Evolutionary conservation across 495 filamentous ascomycete genomes (phyloP).

Genomic region (Tetracladium setigerum): DNA sequence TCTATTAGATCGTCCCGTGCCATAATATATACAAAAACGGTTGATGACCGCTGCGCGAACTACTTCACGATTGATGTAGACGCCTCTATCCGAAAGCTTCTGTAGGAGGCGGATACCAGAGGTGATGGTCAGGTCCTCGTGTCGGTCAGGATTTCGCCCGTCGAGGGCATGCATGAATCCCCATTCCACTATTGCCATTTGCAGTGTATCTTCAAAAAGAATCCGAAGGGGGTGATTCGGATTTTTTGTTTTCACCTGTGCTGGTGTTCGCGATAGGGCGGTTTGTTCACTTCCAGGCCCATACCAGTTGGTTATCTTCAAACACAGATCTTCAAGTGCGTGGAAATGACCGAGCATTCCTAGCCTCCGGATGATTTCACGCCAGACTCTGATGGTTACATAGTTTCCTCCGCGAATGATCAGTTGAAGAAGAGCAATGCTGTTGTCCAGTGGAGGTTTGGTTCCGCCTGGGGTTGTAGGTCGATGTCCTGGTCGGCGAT

Average conservation of each 20-base stretch:
- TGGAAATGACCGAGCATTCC: constrained; percentile 36
- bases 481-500: constrained; percentile 5
- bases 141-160: background rate
- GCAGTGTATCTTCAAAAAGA: constrained; percentile 39
- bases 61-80: constrained; percentile 27
- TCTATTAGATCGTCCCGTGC: constrained; percentile 25
- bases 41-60: constrained; percentile 37
- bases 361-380: constrained; percentile 38
- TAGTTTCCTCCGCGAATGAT: constrained; percentile 25
- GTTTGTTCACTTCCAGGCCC: constrained; percentile 11
- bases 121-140: constrained; percentile 27
- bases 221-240: constrained; percentile 25
- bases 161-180: constrained; percentile 41
- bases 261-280: background rate
- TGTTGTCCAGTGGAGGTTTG: constrained; percentile 14
- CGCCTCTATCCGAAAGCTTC: constrained; percentile 36
- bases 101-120: constrained; percentile 45
- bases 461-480: background rate
- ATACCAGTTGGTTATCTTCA: constrained; percentile 16
- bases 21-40: constrained; percentile 46
- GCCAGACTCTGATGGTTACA: constrained; percentile 34
- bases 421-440: constrained; percentile 26
- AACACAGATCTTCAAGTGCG: constrained; percentile 31
- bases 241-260: constrained; percentile 12
- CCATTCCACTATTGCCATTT: constrained; percentile 50